A percentile compares a stretch with the other conserved stretches of the same genome.
phyloP scores from a whole-genome alignment of 805 yeast genomes.

The Zygosaccharomyces bailii region DNA sequence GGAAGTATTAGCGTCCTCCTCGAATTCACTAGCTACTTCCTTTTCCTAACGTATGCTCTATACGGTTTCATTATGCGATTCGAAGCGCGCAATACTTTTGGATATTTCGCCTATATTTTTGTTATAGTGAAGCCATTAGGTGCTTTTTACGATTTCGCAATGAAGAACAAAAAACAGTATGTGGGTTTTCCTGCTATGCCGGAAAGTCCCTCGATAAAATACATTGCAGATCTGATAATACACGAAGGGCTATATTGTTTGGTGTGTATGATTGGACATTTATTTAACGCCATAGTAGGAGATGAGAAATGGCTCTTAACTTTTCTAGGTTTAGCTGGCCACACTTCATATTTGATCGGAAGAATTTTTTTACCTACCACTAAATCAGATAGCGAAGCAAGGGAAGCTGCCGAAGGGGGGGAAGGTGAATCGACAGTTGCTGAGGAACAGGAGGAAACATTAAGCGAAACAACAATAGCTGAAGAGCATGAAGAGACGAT shows the following conservation, averaged over 20 bases:
- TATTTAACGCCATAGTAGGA: not conserved
- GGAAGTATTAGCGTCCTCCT: no score
- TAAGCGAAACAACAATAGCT: no score
- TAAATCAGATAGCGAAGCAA: no score
- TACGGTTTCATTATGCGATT: not conserved
- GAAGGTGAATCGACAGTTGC: no score
- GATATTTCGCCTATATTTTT: not conserved
- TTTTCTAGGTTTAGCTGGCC: not conserved
- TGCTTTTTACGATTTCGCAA: not conserved
- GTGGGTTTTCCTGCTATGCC: not conserved
- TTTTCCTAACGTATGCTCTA: not conserved
- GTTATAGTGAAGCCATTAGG: not conserved
- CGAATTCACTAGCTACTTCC: no score
- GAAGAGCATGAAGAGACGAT: no score
- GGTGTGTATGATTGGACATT: not conserved
- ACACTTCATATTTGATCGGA: not conserved
- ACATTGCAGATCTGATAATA: not conserved
- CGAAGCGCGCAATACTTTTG: not conserved
- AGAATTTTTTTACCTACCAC: no score
- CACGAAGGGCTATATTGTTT: not conserved
- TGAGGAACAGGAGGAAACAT: no score
- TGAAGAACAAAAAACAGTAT: not conserved
- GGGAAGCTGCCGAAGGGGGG: no score
- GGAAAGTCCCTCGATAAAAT: not conserved
- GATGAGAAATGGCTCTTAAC: not conserved